These are phyloP conservation scores for Voacanga thouarsii DNA, from an alignment of 257 asterid species.

Conservation along the genomic window DNA sequence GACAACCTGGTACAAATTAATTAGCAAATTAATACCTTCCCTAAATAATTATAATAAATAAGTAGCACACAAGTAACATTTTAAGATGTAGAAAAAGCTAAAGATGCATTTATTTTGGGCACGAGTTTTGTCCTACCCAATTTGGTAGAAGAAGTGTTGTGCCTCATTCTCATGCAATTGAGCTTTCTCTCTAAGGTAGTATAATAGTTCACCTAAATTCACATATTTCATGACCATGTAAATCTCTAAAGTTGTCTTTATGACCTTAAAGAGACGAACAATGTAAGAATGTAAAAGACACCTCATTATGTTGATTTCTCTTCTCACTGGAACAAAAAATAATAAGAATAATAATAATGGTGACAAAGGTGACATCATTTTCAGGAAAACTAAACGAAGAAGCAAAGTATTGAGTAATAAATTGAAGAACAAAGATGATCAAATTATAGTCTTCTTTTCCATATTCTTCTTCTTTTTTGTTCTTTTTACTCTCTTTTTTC, in stretches of 20 bases:
- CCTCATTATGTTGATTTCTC: slow-evolving; percentile 51
- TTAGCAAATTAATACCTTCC: not conserved
- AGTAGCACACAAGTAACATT: not conserved
- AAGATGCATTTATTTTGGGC: not conserved
- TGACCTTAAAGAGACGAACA: slow-evolving; percentile 63
- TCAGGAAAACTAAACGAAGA: not conserved
- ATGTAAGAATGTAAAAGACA: slow-evolving; percentile 59
- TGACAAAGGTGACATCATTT: not conserved
- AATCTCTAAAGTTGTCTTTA: slow-evolving; percentile 51
- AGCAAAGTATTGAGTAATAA: not conserved
- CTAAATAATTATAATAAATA: not conserved
- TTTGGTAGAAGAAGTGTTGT: slow-evolving; percentile 62
- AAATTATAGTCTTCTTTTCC: not conserved
- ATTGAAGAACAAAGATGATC: not conserved
- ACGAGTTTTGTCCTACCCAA: not conserved
- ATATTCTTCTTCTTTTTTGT: not conserved
- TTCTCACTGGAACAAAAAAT: too few species aligned
- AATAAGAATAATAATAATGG: not conserved
- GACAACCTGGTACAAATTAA: not conserved
- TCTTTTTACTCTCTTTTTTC: not conserved
- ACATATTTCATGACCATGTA: slow-evolving; percentile 65
- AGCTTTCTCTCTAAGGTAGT: slow-evolving; percentile 46
- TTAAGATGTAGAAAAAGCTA: not conserved
- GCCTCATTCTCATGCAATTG: slow-evolving; percentile 59
- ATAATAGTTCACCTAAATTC: slow-evolving; percentile 54